Evolutionary conservation across 2,329 filamentous ascomycete species (phyloP), one percentile per base, ranked within the genome.

Genomic region (Camptophora hylomeconis): DNA sequence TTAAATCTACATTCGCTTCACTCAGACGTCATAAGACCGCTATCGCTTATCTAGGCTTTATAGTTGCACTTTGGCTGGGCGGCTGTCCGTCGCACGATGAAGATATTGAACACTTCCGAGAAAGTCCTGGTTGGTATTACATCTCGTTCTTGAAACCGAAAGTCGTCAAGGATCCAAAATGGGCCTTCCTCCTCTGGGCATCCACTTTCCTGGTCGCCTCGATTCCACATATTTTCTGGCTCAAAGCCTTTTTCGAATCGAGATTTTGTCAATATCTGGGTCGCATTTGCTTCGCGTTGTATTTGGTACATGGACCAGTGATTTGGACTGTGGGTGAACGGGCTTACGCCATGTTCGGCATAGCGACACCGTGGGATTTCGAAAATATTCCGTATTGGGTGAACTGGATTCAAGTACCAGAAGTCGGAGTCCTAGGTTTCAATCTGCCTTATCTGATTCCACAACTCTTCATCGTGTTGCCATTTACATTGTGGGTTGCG

Each of bases 181-280:
- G 71, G 70, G 75, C 76, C 49, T 76, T 63, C 44, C 59, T 76
- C 3, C 72, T 72, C 45, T 68, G 62, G 54, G 72, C 70, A 1
- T 61, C 72, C 1, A 53, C 60, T 15, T 58, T 73, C 28, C 46
- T 73, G 1, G 61, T 80, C 1, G 54, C 63, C 1, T 57, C 63
- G 0, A 53, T 70, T 3, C 65, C 69, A 5, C 67, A 65, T 13
- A 59, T 78, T n/a, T 42, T 50, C 3, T 67, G 61, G 61, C 53
- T 75, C 11, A 66, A 63, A 48, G 40, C 51, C 4, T 33, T 75
- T 44, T 75, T 77, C 41, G 72, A 75, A 47, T 57, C 54, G 1
- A 54, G 55, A n/a, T 64, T 65, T 11, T 58, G 54, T 11, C 57
- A 58, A 31, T 63, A 63, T 32, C 47, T 63, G 4, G 60, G 60